phyloP scores from a whole-genome alignment of 2,329 filamentous ascomycete species.

The Bipolaris zeicola region DNA sequence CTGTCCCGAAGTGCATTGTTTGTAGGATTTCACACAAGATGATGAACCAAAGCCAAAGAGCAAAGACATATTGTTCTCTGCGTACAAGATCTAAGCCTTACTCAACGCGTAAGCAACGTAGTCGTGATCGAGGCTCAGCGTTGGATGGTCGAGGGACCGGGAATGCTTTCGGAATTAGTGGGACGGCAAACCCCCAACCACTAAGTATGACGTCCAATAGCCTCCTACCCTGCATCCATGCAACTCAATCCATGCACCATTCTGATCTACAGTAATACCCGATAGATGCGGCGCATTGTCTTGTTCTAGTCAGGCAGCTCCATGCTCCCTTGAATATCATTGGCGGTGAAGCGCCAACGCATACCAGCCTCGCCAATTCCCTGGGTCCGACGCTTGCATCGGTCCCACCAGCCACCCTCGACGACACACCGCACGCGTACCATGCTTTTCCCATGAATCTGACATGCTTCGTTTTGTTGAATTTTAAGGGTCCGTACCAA shows the following conservation, averaged over 20 bases:
- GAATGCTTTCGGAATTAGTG: constrained; percentile 8
- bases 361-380: constrained; percentile 46
- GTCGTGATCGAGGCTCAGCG: neutral
- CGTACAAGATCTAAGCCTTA: neutral
- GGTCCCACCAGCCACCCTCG: constrained; percentile 41
- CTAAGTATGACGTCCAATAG: constrained; percentile 3
- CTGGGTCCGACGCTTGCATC: constrained; percentile 21
- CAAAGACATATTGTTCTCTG: neutral
- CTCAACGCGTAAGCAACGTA: neutral
- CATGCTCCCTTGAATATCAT: constrained; percentile 21
- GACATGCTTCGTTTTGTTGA: constrained; percentile 23
- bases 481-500: constrained; percentile 7
- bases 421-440: constrained; percentile 5
- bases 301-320: constrained; percentile 6
- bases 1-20: neutral
- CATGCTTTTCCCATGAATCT: constrained; percentile 6
- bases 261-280: neutral
- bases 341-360: constrained; percentile 35
- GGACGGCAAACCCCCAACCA: neutral
- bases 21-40: neutral
- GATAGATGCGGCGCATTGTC: neutral
- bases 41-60: neutral
- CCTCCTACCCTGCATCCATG: neutral
- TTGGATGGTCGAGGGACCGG: neutral
- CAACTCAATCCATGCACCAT: neutral